These are phyloP conservation scores for Testicularia cyperi DNA, from an alignment of 1,284 basidiomycete species.

Conservation along the genomic window DNA sequence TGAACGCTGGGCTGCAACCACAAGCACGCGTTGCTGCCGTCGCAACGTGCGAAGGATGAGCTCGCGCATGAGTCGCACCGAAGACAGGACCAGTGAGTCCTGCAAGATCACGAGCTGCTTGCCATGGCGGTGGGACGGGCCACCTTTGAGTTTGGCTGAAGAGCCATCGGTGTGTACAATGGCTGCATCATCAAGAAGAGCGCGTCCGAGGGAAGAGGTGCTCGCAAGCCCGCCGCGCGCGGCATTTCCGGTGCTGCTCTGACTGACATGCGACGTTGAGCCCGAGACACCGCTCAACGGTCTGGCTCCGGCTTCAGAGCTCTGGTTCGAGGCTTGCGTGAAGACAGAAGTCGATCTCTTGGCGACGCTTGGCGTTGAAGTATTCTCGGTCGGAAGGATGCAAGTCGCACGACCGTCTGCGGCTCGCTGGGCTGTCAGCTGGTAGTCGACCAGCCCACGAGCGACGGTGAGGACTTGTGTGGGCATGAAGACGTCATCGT, in stretches of 20 bases:
- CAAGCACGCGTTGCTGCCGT: conserved; percentile 15
- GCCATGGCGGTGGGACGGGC: conserved; percentile 20
- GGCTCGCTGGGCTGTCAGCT: conserved; percentile 12
- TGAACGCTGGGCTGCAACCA: conserved; percentile 13
- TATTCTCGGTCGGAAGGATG: conserved; percentile 6
- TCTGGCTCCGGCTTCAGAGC: not conserved
- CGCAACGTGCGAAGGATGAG: conserved; percentile 18
- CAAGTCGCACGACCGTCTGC: conserved; percentile 7
- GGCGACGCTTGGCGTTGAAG: too few relatives aligned
- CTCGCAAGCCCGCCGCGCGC: conserved; percentile 10
- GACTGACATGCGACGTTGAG: too few relatives aligned
- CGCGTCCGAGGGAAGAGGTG: conserved; percentile 31
- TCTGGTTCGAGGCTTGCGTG: not conserved
- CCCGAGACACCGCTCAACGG: not conserved
- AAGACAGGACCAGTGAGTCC: conserved; percentile 44
- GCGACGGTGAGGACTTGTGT: conserved; percentile 34
- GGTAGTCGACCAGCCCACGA: conserved; percentile 33
- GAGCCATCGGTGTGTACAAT: conserved; percentile 21
- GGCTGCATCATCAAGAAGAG: conserved; percentile 16
- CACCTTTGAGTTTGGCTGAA: conserved; percentile 11
- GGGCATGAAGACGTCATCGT: conserved; percentile 38
- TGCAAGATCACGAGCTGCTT: conserved; percentile 46
- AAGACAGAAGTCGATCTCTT: conserved; percentile 10
- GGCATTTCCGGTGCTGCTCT: too few relatives aligned
- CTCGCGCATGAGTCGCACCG: conserved; percentile 26